These are phyloP conservation scores for Tetragonia tetragonoides DNA, from an alignment of 148 eudicot genomes.

Conservation along the genomic window DNA sequence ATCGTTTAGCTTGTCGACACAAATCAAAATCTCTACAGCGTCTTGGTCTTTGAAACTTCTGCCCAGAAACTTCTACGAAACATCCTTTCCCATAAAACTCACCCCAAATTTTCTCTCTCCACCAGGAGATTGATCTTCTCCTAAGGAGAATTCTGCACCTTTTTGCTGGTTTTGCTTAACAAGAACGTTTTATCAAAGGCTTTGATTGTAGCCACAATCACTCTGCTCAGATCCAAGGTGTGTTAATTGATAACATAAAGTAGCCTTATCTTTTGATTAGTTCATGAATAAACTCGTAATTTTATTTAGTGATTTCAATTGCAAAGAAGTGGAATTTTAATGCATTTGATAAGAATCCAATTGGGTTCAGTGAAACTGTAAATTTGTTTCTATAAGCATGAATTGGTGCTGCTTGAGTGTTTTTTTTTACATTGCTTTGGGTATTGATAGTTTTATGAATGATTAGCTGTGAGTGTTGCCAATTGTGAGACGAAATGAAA, in stretches of 20 bases:
- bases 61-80: not conserved
- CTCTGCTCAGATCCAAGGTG: constrained; percentile 13
- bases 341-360: not conserved
- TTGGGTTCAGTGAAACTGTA: not conserved
- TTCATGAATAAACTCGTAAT: not conserved
- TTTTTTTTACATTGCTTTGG: not conserved
- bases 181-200: no score
- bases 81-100: not conserved
- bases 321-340: not conserved
- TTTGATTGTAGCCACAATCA: no score
- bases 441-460: not conserved
- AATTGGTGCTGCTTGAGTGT: not conserved
- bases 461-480: not conserved
- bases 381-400: not conserved
- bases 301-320: not conserved
- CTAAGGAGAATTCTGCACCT: not conserved
- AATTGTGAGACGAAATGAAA: not conserved
- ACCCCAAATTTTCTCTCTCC: not conserved
- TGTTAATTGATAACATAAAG: not conserved
- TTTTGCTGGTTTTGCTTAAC: not conserved
- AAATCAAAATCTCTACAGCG: not conserved
- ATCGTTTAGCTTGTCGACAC: not conserved
- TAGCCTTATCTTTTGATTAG: not conserved
- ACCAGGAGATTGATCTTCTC: not conserved
- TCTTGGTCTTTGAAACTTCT: not conserved